Evolutionary conservation across 495 filamentous ascomycete species (phyloP).

Genomic region (Xylaria castorea): DNA sequence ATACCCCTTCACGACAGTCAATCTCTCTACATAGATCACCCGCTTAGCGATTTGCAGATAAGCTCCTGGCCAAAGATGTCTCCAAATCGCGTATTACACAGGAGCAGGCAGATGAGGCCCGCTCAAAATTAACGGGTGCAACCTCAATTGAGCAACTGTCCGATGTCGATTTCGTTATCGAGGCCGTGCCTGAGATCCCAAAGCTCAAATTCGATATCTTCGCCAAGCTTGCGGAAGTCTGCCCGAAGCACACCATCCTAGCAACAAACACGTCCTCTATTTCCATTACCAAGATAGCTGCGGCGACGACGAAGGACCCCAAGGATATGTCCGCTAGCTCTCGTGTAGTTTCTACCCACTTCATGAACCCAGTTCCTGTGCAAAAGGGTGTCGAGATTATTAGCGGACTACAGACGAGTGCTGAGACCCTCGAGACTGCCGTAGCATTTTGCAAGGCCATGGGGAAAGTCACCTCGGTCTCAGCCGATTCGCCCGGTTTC

Average conservation of each 20-base stretch:
- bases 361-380: slow-evolving; percentile 98
- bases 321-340: slow-evolving; percentile 81
- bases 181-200: slow-evolving; percentile 94
- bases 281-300: slow-evolving; percentile 94
- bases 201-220: slow-evolving; percentile 90
- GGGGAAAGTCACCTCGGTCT: slow-evolving; percentile 89
- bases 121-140: slow-evolving; percentile 69
- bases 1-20: background rate
- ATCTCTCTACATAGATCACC: background rate
- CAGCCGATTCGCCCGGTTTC: slow-evolving; percentile 91
- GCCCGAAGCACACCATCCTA: slow-evolving; percentile 85
- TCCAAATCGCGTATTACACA: slow-evolving; percentile 81
- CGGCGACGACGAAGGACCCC: slow-evolving; percentile 76
- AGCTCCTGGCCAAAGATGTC: slow-evolving; percentile 91
- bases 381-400: slow-evolving; percentile 99
- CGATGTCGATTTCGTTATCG: slow-evolving; percentile 95
- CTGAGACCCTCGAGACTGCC: slow-evolving; percentile 80
- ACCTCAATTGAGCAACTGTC: slow-evolving; percentile 79
- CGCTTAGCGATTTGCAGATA: slow-evolving; percentile 62
- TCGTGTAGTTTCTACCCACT: slow-evolving; percentile 93
- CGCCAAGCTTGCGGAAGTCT: slow-evolving; percentile 79
- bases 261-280: slow-evolving; percentile 98
- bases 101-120: slow-evolving; percentile 73
- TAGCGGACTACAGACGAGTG: slow-evolving; percentile 86
- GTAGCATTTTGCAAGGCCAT: slow-evolving; percentile 86